phyloP scores from a whole-genome alignment of 2,329 filamentous ascomycete species.

The Rugonectria rugulosa region DNA sequence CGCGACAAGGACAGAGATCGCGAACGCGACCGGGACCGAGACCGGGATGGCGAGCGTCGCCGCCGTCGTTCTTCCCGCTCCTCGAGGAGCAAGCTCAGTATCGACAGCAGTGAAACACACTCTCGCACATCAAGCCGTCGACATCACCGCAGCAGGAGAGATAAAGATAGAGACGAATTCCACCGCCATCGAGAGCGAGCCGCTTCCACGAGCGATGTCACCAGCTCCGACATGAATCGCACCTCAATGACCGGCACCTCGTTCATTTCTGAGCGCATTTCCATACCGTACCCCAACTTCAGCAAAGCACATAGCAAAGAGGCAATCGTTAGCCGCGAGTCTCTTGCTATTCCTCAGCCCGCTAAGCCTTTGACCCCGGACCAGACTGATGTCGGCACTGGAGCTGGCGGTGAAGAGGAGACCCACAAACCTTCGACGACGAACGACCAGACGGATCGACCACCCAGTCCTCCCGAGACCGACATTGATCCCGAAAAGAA shows the following conservation, averaged over 20 bases:
- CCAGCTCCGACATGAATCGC: constrained; percentile 53
- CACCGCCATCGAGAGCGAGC: constrained; percentile 37
- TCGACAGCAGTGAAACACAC: constrained; percentile 49
- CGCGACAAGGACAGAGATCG: constrained; percentile 43
- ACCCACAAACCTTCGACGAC: constrained; percentile 31
- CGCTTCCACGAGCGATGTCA: constrained; percentile 57
- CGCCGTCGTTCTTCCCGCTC: constrained; percentile 52
- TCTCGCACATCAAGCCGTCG: constrained; percentile 48
- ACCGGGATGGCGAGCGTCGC: constrained; percentile 45
- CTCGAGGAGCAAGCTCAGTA: constrained; percentile 49
- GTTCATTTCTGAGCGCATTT: constrained; percentile 51
- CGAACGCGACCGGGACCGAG: constrained; percentile 42
- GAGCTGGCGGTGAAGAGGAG: constrained; percentile 29
- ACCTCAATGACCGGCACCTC: constrained; percentile 44
- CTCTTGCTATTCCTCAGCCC: constrained; percentile 47
- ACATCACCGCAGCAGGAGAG: constrained; percentile 41
- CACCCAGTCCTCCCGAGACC: constrained; percentile 71
- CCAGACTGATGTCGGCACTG: constrained; percentile 69
- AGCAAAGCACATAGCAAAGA: constrained; percentile 95
- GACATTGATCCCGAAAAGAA: constrained; percentile 59
- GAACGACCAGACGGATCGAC: constrained; percentile 55
- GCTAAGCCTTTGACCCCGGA: constrained; percentile 70
- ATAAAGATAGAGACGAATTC: constrained; percentile 45
- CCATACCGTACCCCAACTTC: constrained; percentile 79
- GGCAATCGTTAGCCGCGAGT: constrained; percentile 71